These are phyloP conservation scores for Solanum pennellii DNA, from an alignment of 257 asterid genomes.

Conservation along the genomic window DNA sequence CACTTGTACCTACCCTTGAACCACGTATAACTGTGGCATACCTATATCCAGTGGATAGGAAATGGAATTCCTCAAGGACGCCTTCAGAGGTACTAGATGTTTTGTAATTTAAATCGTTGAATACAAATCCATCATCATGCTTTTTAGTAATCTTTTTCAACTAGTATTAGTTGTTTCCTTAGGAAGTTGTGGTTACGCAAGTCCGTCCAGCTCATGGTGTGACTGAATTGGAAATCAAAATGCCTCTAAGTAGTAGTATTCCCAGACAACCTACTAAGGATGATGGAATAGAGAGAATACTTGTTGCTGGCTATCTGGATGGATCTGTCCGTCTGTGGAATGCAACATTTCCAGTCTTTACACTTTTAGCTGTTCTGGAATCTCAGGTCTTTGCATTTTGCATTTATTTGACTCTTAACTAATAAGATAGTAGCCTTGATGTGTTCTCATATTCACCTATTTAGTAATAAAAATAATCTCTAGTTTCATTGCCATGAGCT, in stretches of 20 bases:
- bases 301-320: slow-evolving; percentile 85
- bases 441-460: neutral
- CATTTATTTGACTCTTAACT: slow-evolving; percentile 3
- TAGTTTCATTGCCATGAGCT: neutral
- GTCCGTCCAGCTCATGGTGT: slow-evolving; percentile 21
- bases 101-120: neutral
- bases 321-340: slow-evolving; percentile 88
- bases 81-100: slow-evolving; percentile 45
- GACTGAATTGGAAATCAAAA: slow-evolving; percentile 26
- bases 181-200: slow-evolving; percentile 47
- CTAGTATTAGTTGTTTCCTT: slow-evolving; percentile 11
- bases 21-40: slow-evolving; percentile 71
- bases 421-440: neutral
- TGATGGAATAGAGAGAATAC: slow-evolving; percentile 43
- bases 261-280: slow-evolving; percentile 39
- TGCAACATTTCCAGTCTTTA: slow-evolving; percentile 67
- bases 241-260: slow-evolving; percentile 86
- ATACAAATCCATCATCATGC: neutral
- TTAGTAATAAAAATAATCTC: neutral
- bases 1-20: slow-evolving; percentile 67
- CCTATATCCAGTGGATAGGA: slow-evolving; percentile 26
- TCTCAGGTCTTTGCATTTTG: slow-evolving; percentile 45
- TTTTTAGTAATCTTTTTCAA: slow-evolving; percentile 13
- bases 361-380: slow-evolving; percentile 42
- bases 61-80: slow-evolving; percentile 23